These are phyloP conservation scores for Colletotrichum orchidophilum DNA, from an alignment of 2,329 filamentous ascomycete genomes.

Conservation along the genomic window DNA sequence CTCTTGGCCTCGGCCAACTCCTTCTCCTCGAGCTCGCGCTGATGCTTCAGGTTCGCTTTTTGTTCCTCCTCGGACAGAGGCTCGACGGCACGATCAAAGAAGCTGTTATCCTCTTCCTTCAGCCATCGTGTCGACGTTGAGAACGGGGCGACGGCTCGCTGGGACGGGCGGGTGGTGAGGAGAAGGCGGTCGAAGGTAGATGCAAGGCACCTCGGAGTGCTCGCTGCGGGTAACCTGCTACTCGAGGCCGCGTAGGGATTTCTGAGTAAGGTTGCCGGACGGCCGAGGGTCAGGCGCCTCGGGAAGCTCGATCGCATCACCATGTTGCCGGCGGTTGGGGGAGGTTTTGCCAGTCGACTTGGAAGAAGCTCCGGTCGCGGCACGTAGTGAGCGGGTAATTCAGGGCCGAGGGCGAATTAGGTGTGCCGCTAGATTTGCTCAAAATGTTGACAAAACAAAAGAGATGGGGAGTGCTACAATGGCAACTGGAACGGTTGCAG, in stretches of 20 bases:
- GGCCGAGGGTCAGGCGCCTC: conserved; percentile 50
- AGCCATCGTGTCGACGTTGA: conserved; percentile 46
- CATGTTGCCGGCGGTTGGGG: conserved; percentile 41
- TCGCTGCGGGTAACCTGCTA: conserved; percentile 24
- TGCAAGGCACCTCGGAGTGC: conserved; percentile 23
- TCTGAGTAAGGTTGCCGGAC: conserved; percentile 41
- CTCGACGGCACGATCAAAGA: conserved; percentile 61
- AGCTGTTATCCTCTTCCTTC: conserved; percentile 52
- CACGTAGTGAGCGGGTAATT: conserved; percentile 19
- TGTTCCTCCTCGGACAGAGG: conserved; percentile 63
- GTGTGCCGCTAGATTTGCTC: background rate
- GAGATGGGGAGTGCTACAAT: background rate
- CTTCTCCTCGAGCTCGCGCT: conserved; percentile 54
- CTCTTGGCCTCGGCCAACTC: conserved; percentile 56
- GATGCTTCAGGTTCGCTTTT: conserved; percentile 60
- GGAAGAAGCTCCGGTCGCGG: conserved; percentile 10
- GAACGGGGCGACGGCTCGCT: conserved; percentile 44
- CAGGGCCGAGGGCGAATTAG: conserved; percentile 5
- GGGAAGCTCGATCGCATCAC: conserved; percentile 52
- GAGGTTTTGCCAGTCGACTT: background rate
- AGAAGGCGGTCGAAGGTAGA: conserved; percentile 44
- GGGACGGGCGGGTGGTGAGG: conserved; percentile 39
- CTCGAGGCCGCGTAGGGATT: conserved; percentile 38
- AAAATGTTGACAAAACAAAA: background rate
- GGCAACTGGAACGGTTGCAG: conserved; percentile 7